phyloP scores from a whole-genome alignment of 2,329 filamentous ascomycete species.

The Erysiphe pulchra region DNA sequence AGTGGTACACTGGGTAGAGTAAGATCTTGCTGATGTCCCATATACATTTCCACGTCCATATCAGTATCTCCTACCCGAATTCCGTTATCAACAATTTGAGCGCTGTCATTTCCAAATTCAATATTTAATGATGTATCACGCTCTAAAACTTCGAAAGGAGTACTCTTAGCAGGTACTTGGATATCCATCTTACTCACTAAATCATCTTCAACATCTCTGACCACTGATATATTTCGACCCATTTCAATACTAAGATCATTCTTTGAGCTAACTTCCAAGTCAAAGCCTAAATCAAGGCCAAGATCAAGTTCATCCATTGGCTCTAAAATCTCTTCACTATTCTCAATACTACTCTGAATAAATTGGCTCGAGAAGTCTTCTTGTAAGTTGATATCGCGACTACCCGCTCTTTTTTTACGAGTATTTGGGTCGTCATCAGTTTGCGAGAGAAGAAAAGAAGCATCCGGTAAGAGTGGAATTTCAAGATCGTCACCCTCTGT shows the following conservation, averaged over 20 bases:
- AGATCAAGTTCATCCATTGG: slow-evolving; percentile 40
- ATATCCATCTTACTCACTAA: slow-evolving; percentile 36
- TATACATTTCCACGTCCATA: slow-evolving; percentile 35
- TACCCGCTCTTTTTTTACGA: slow-evolving; percentile 30
- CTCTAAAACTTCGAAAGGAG: slow-evolving; percentile 19
- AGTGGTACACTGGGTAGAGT: slow-evolving; percentile 21
- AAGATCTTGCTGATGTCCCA: slow-evolving; percentile 31
- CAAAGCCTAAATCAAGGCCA: slow-evolving; percentile 38
- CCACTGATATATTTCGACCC: slow-evolving; percentile 58
- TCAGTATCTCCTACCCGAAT: slow-evolving; percentile 35
- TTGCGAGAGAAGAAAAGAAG: slow-evolving; percentile 58
- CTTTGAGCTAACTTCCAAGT: slow-evolving; percentile 26
- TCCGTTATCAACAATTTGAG: slow-evolving; percentile 17
- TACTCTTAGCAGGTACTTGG: slow-evolving; percentile 27
- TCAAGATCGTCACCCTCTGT: slow-evolving; percentile 69
- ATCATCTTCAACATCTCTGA: slow-evolving; percentile 41
- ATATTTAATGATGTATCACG: slow-evolving; percentile 28
- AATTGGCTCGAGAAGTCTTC: slow-evolving; percentile 59
- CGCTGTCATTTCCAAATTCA: slow-evolving; percentile 18
- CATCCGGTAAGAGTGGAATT: slow-evolving; percentile 63
- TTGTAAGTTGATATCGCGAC: slow-evolving; percentile 40
- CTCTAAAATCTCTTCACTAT: slow-evolving; percentile 26
- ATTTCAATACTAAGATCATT: slow-evolving; percentile 51
- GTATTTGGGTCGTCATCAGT: slow-evolving; percentile 34
- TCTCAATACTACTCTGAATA: slow-evolving; percentile 35